Base-by-base conservation (phyloP, 495 filamentous ascomycete genomes). In the Penicillium chermesinum region DNA sequence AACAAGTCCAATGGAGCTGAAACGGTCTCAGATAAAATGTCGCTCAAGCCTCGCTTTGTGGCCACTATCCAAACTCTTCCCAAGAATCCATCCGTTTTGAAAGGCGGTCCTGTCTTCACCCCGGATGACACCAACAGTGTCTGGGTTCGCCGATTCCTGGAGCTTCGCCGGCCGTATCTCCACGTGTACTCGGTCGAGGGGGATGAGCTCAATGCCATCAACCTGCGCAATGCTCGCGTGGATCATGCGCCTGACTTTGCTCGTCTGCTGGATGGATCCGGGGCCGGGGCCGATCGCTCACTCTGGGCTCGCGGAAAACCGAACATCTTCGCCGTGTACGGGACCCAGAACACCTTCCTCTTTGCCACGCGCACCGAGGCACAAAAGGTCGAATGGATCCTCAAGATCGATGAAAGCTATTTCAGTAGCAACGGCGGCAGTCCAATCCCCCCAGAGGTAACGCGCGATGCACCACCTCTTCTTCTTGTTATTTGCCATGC, bases 371-470 rank as follows among this genome's bases (percentile, higher is more conserved):
- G 89, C 39, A 88, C 79, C 47, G 91, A 96, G 70, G 72, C 81
- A 12, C 89, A 96, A 58, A 95, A 94, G 71, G 81, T 89, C 18
- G 91, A 96, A 60, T 98, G 93, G 93, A 93, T 97, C 55, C 71
- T 88, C 55, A 83, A 82, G 59, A 85, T 96, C 37, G 80, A 84
- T 60, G 70, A 79, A 58, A 75, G 75, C 49, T 81, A 76, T 48
- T 80, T 81, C 46, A 74, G 64, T 48, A 71, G 57, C 41, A 60
- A 62, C 40, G 62, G 50, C n/a, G 56, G 60, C 20, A 59, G 61
- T 43, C 50, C 62, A 14, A 51, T 48, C 15, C 44, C 15, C 44
- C 55, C 20, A 72, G 60, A 42, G 49, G 61, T 21, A 53, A 52
- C 37, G 55, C 52, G 25, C 44, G 51, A 16, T 57, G 46, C n/a